A percentile compares a stretch with the other conserved stretches of the same genome.
These are phyloP conservation scores for Teratosphaeria viscida DNA, from an alignment of 2,329 filamentous ascomycete species.

Conservation along the genomic window DNA sequence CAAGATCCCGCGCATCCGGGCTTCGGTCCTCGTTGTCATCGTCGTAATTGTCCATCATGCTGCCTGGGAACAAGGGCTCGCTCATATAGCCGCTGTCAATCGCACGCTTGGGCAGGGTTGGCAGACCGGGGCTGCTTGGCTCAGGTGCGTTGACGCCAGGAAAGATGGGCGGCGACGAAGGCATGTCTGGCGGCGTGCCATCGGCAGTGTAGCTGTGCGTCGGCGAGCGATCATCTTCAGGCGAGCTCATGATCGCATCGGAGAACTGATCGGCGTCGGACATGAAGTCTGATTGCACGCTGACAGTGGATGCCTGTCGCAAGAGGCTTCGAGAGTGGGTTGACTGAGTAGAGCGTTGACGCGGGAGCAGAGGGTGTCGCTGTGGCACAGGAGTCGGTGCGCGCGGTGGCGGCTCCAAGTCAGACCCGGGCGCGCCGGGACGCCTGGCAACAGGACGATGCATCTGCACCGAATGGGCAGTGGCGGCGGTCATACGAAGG, in stretches of 20 bases:
- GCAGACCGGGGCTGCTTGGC: slow-evolving; percentile 66
- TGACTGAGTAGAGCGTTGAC: slow-evolving; percentile 20
- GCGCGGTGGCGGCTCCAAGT: slow-evolving; percentile 62
- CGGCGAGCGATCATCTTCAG: slow-evolving; percentile 37
- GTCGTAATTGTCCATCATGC: slow-evolving; percentile 58
- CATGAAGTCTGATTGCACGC: slow-evolving; percentile 19
- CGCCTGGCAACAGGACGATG: slow-evolving; percentile 60
- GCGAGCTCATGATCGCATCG: slow-evolving; percentile 34
- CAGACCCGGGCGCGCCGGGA: slow-evolving; percentile 38
- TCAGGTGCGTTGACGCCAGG: slow-evolving; percentile 36
- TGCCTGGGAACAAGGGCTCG: slow-evolving; percentile 35
- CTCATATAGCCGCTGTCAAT: slow-evolving; percentile 73
- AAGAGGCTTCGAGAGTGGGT: slow-evolving; percentile 16
- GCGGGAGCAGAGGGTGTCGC: slow-evolving; percentile 26
- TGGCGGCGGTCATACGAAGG: slow-evolving; percentile 81
- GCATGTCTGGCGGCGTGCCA: slow-evolving; percentile 69
- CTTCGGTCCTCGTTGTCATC: slow-evolving; percentile 41
- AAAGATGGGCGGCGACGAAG: slow-evolving; percentile 80
- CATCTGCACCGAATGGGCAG: slow-evolving; percentile 73
- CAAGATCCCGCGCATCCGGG: slow-evolving; percentile 28
- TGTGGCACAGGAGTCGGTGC: slow-evolving; percentile 66
- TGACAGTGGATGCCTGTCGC: slow-evolving; percentile 19
- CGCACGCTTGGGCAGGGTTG: slow-evolving; percentile 33
- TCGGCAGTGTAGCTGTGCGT: slow-evolving; percentile 31
- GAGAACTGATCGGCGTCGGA: slow-evolving; percentile 26